phyloP scores from a whole-genome alignment of 176 grass and related monocot genomes.

The Secale cereale region DNA sequence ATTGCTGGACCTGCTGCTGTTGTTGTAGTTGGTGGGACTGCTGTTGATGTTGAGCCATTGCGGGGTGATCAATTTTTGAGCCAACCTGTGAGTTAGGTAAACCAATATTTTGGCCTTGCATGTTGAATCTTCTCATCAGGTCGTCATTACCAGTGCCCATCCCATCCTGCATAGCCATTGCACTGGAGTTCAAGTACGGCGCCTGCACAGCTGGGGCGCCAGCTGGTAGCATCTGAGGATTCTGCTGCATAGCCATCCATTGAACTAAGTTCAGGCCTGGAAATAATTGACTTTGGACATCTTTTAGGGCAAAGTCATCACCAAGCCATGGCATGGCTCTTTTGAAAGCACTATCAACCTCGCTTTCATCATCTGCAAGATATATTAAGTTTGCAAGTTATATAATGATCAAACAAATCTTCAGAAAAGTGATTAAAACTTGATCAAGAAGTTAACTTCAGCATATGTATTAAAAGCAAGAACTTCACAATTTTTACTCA shows the following conservation, averaged over 20 bases:
- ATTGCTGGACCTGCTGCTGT: slow-evolving; percentile 53
- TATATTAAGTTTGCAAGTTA: slow-evolving; percentile 26
- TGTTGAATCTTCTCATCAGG: slow-evolving; percentile 53
- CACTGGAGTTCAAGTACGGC: slow-evolving; percentile 38
- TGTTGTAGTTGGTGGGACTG: slow-evolving; percentile 48
- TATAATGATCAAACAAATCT: slow-evolving; percentile 8
- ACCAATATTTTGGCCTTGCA: slow-evolving; percentile 54
- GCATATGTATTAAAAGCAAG: background rate
- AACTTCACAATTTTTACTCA: background rate
- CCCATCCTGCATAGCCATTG: slow-evolving; percentile 49
- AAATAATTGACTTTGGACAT: slow-evolving; percentile 81
- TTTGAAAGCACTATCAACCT: slow-evolving; percentile 90
- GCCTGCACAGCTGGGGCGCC: slow-evolving; percentile 43
- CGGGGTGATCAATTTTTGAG: slow-evolving; percentile 47
- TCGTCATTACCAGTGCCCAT: slow-evolving; percentile 45
- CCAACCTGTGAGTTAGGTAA: slow-evolving; percentile 61
- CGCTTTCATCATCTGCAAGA: slow-evolving; percentile 76
- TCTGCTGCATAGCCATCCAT: slow-evolving; percentile 99
- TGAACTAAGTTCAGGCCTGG: slow-evolving; percentile 85
- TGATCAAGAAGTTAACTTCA: background rate
- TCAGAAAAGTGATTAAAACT: background rate
- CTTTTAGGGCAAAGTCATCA: slow-evolving; percentile 89
- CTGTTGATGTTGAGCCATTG: slow-evolving; percentile 44
- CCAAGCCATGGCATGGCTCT: slow-evolving; percentile 91
- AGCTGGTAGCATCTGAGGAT: slow-evolving; percentile 59